Percentiles rank a stretch among this genome's conserved stretches.
Conservation (phyloP, 208 protist species). For the Novymonas esmeraldas region DNA sequence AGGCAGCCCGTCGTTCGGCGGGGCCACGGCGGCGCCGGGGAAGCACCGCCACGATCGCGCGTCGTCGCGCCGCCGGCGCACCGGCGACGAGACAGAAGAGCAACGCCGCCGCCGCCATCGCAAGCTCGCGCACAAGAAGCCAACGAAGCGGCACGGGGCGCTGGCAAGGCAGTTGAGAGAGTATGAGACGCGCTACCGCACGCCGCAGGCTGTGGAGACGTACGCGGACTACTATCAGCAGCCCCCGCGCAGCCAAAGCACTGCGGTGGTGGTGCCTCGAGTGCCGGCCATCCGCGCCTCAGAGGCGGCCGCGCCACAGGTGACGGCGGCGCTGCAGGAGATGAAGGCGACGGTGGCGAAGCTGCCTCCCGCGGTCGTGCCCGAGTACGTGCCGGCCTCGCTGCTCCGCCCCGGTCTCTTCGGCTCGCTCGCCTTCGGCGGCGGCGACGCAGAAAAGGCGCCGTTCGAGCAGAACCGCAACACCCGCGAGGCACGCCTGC, state of each 20-base stretch:
- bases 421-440: conserved; percentile 58
- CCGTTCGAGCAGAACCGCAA: conserved; percentile 48
- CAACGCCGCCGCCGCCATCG: background rate
- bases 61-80: background rate
- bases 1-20: background rate
- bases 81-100: background rate
- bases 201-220: conserved; percentile 30
- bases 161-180: conserved; percentile 50
- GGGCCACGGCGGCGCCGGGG: background rate
- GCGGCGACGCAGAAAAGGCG: conserved; percentile 25
- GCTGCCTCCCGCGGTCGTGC: conserved; percentile 35
- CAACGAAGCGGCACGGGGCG: conserved; percentile 20
- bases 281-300: conserved; percentile 14
- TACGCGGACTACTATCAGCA: conserved; percentile 78
- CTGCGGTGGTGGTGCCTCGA: background rate
- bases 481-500: conserved; percentile 38
- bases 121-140: background rate
- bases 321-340: conserved; percentile 28
- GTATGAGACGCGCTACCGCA: conserved; percentile 58
- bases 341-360: conserved; percentile 39
- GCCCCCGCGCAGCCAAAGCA: background rate
- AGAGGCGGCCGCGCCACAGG: conserved; percentile 8
- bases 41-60: background rate
- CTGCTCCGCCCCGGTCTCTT: conserved; percentile 36
- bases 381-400: conserved; percentile 36